Evolutionary conservation across 768 basidiomycete species (phyloP), one percentile per base, ranked within the genome.

Genomic region (Mycena chlorophos): DNA sequence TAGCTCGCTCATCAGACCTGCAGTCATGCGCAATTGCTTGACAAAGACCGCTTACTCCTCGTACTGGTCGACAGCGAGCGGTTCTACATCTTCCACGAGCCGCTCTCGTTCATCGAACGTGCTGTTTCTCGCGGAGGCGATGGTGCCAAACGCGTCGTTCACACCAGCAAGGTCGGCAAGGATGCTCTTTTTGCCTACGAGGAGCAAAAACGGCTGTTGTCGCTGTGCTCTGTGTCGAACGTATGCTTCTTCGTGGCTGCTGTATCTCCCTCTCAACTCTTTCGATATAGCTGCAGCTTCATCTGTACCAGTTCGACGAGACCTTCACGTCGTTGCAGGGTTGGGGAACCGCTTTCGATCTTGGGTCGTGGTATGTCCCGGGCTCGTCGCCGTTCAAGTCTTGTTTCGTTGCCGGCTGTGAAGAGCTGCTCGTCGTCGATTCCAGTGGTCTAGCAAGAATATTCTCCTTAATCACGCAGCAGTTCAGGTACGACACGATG

Each of bases 371-470:
- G 82, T 83, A 81, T 57, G 50, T 61, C 6, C 52, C 62, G 0
- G 62, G 55, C 5, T 55, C 54, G 5, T 52, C 54, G 4, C 71
- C 84, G 13, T 55, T 46, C 2, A 69, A 70, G 16, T 70, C 75
- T 1, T 72, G 75, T 39, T 83, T 85, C 54, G 70, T 82, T 2
- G 67, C 68, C 43, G 80, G 80, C 4, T 75, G 63, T 28, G 84
- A 86, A 57, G 85, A 86, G 52, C 46, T 86, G 2, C 59, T 81
- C 0, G 63, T 86, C 0, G 68, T 84, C 3, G 84, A 86, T 55
- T 71, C 72, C 0, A 58, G 55, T 3, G 68, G 69, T 0, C 72
- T 72, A 17, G 79, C 73, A 1, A 69, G 84, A 17, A 71, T 85
- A 19, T 84, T 76, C 57, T 85, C 84, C 0, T 60, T 83, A 43